Percentiles rank a stretch among this genome's conserved stretches.
Conservation (phyloP, 73 alveolate genomes). For the Stentor roeselii region DNA sequence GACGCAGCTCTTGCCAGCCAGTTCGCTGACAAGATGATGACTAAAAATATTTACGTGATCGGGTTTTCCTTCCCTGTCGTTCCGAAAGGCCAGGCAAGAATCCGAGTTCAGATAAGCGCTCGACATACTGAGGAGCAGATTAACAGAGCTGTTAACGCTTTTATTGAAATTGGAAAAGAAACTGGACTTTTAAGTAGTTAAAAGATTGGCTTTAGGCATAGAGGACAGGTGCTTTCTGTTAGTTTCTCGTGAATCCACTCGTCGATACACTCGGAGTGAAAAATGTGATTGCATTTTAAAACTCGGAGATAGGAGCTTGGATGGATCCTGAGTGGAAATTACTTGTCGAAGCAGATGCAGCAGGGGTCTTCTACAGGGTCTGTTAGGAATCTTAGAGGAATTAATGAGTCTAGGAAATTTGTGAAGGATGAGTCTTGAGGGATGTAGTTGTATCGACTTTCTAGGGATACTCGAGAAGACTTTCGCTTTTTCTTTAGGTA, state of each 20-base stretch:
- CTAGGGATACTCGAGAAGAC: background rate
- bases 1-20: conserved; percentile 65
- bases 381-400: background rate
- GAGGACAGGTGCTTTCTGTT: background rate
- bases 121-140: conserved; percentile 56
- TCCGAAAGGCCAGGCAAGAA: conserved; percentile 74
- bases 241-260: background rate
- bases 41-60: conserved; percentile 61
- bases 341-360: background rate
- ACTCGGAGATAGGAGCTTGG: background rate
- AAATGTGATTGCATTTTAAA: background rate
- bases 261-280: background rate
- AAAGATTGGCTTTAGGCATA: background rate
- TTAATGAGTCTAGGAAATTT: background rate
- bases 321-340: background rate
- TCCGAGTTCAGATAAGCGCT: conserved; percentile 67
- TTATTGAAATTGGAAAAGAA: conserved; percentile 40
- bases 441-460: no score
- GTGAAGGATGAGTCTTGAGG: background rate
- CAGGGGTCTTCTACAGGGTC: background rate
- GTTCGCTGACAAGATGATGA: conserved; percentile 67
- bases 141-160: conserved; percentile 46
- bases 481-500: background rate
- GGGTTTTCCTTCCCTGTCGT: conserved; percentile 78
- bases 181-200: conserved; percentile 32